Base-by-base conservation (phyloP, 805 yeast species). In the Sugiyamaella mastotermitis region DNA sequence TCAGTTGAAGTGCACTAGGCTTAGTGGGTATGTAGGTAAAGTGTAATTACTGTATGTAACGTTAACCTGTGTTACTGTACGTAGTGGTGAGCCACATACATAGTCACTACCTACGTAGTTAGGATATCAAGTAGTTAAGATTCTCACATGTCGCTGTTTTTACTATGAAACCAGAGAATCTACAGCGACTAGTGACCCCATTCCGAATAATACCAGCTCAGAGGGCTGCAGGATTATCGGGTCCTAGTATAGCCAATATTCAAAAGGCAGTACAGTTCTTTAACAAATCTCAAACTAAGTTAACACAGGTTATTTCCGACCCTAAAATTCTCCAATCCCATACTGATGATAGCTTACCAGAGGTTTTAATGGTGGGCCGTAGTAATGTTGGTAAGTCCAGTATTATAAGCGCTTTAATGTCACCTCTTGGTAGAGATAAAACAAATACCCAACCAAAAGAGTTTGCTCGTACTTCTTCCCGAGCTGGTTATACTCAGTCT, bases 321-420 rank as follows among this genome's bases (percentile, higher is more conserved):
- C 30, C 30, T 27, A n/a, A n/a, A n/a, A n/a, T n/a, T n/a, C n/a
- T n/a, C n/a, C n/a, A n/a, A n/a, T 17, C 13, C 15, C 14, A 20
- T 15, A 9, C 29, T 16, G 9, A 14, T 14, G 37, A 25, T 11
- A 14, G 61, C 11, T 61, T 82, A 9, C 95, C 95, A 0, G 95
- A 86, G 52, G 73, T 86, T 3, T 64, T 81, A 3, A 68, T 87
- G 33, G 49, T 87, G 31, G 96, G 97, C 0, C 73, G 84, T 46
- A 80, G 94, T 33, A 87, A 87, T 50, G 87, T 80, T 5, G 97
- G 96, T 0, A 87, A 87, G 54, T 83, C 94, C 0, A 77, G 94
- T 0, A 56, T 87, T 18, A 63, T 87, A 28, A 83, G 83, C 51
- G 72, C 72, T 9, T 40, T 85, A 26, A 39, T 56, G 25, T 35